Evolutionary conservation across 805 yeast species (phyloP), one percentile per base, ranked within the genome.

Genomic region (Nakazawaea siamensis): DNA sequence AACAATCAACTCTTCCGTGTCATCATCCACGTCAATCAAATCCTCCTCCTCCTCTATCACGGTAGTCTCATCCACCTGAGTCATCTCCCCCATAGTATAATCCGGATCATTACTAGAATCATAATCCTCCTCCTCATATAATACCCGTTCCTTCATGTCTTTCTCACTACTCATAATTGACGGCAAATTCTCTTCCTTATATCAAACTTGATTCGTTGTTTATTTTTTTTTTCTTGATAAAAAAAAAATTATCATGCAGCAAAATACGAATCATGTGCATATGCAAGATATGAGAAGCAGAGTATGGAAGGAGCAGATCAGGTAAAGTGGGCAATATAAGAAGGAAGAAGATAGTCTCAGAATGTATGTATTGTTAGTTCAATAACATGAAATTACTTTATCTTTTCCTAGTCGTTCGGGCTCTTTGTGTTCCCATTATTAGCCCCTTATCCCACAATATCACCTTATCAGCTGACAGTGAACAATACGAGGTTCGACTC

Each of bases 91-190:
- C 8, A 19, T 24, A 17, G 31, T 30, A 23, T 30, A 35, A 21
- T 35, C 38, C 11, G 38, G 38, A 26, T 35, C 38, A 20, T 35
- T 25, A 17, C 30, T 35, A 5, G 34, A 30, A 14, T 35, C 34
- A 31, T 35, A 35, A 5, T 35, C 38, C 10, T 27, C 29, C 14
- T 33, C 36, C n/a, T 13, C 17, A 14, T 31, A 18, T 10, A 20
- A 20, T 20, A 20, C 24, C 13, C n/a, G 6, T 29, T 29, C 24
- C 11, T 29, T 18, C 16, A 5, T 24, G 13, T 24, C 14, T 24
- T 12, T 21, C 11, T 21, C 11, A 21, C 11, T 21, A 11, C 11
- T 8, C 24, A n/a, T n/a, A n/a, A n/a, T n/a, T n/a, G n/a, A n/a
- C n/a, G n/a, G n/a, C n/a, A n/a, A n/a, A n/a, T n/a, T 9, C 8